Base-by-base conservation (phyloP, 495 filamentous ascomycete species). In the Penicillium malachiteum region DNA sequence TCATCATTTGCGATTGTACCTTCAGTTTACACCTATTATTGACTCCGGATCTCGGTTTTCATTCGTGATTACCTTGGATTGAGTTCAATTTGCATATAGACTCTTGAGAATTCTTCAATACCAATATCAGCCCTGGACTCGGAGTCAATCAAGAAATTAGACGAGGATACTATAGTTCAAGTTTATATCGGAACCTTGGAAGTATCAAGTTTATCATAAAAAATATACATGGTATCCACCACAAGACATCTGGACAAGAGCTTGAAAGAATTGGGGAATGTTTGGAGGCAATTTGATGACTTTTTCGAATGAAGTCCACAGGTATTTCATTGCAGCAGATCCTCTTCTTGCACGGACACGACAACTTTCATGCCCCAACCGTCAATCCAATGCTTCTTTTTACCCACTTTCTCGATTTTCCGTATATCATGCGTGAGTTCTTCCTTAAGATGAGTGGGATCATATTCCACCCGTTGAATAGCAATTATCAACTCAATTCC, bases 331-430 rank as follows among this genome's bases (percentile, higher is more conserved):
- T 32, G 47, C 21, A 64, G 37, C 30, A 64, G 35, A 46, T 65
- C 58, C 41, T 65, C 61, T 39, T 70, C 67, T 17, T 56, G 39
- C 5, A 71, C 58, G 1, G 41, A 56, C 18, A 71, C 64, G 21
- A 53, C 21, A 7, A 71, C 56, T 45, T 66, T 70, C 26, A 71
- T 48, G 3, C 69, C 69, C 69, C 69, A 71, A 17, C 67, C 69
- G 12, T 67, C 69, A 45, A 71, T 65, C 69, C 69, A 71, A 34
- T 71, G 55, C 63, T 71, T 71, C 38, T 60, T 60, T 33, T 71
- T 71, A 2, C 69, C 69, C 1, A 71, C 69, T 48, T 71, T 71
- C 38, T 63, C 42, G 35, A 71, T 62, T 48, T 66, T 69, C 34
- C 59, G 58, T 3, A 64, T 39, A 18, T 68, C 59, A 21, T 53